A percentile compares a stretch with the other conserved stretches of the same genome.
Conservation (phyloP, 1,284 basidiomycete species). For the Sanghuangporus sanghuang region DNA sequence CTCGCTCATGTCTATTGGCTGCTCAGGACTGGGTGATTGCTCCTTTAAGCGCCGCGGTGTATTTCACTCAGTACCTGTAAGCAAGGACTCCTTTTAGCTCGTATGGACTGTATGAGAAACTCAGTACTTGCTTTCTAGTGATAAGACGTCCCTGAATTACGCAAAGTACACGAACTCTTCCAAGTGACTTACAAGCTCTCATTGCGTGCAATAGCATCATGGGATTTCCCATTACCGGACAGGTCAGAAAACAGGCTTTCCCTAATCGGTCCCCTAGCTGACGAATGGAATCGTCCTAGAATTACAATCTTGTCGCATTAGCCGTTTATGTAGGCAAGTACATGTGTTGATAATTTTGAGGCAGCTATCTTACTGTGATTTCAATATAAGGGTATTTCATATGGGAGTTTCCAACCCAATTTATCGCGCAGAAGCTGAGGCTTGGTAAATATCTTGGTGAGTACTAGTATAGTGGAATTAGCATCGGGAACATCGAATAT, state of each 20-base stretch:
- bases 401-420: constrained; percentile 65
- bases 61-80: constrained; percentile 62
- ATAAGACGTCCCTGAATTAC: constrained; percentile 66
- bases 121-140: constrained; percentile 31
- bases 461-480: not conserved
- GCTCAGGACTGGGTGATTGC: constrained; percentile 53
- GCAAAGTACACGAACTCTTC: constrained; percentile 38
- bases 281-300: constrained; percentile 25
- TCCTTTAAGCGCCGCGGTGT: constrained; percentile 58
- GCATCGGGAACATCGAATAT: not conserved
- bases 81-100: constrained; percentile 15
- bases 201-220: constrained; percentile 41
- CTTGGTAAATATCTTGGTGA: constrained; percentile 60
- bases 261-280: not conserved
- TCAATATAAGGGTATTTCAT: constrained; percentile 43
- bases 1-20: not conserved
- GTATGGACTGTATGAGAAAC: not conserved
- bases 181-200: constrained; percentile 6
- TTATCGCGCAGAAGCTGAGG: constrained; percentile 55
- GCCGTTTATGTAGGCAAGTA: constrained; percentile 54
- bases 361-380: not conserved
- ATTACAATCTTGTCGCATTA: constrained; percentile 62
- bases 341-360: too few relatives aligned
- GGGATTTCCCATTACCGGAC: constrained; percentile 58
- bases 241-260: constrained; percentile 32